Evolutionary conservation across 1,139 yeast genomes (phyloP).

Genomic region (Candida frijolesensis): DNA sequence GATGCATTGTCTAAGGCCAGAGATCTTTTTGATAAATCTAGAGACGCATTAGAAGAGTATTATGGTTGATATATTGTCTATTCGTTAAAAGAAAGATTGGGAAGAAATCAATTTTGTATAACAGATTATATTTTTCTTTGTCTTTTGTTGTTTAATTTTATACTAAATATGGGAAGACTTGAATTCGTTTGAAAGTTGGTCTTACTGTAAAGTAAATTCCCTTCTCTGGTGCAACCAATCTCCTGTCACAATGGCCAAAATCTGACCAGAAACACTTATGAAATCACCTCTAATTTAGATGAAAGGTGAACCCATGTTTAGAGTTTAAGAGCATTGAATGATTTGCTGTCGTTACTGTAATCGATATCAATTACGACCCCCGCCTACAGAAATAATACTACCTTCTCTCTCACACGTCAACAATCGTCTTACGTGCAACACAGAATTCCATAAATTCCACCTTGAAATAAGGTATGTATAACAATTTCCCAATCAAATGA

Average conservation of each 20-base stretch:
- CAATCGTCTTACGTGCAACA: constrained; percentile 23
- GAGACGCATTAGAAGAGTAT: constrained; percentile 57
- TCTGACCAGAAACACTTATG: no score
- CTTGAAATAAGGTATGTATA: constrained; percentile 47
- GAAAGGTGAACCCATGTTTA: no score
- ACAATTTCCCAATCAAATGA: constrained; percentile 45
- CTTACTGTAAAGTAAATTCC: no score
- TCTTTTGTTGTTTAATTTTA: not conserved
- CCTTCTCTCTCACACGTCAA: not conserved
- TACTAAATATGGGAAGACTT: not conserved
- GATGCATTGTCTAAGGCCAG: constrained; percentile 63
- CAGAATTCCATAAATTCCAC: constrained; percentile 51
- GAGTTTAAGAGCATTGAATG: no score
- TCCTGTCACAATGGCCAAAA: not conserved
- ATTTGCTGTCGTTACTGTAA: no score
- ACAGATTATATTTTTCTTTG: not conserved
- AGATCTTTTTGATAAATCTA: constrained; percentile 58
- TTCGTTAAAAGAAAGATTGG: no score
- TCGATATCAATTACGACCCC: no score
- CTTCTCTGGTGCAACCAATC: not conserved
- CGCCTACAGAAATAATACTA: no score
- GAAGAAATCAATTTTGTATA: not conserved
- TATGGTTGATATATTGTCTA: constrained; percentile 35
- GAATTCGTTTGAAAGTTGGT: not conserved
- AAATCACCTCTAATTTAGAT: no score